Evolutionary conservation across 2,329 filamentous ascomycete species (phyloP), one percentile per base, ranked within the genome.

Genomic region (Aspergillus texensis): DNA sequence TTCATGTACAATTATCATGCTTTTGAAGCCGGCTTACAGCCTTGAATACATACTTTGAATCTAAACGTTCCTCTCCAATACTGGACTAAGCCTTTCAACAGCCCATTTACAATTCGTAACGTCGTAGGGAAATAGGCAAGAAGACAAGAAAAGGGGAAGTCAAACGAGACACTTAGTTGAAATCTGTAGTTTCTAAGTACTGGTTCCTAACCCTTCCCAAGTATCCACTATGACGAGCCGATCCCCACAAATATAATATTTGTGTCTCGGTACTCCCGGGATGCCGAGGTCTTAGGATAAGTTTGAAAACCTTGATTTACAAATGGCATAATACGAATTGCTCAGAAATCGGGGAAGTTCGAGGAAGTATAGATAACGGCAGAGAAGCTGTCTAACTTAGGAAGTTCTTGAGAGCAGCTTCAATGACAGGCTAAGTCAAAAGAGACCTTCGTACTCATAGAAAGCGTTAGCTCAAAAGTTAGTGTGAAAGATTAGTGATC

Each of bases 61-160:
- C 16, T n/a, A 10, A 30, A 19, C 16, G 6, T 30, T 4, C 19
- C 8, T 50, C 5, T 10, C 30, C 16, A n/a, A 2, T 19, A 50
- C 8, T 26, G 3, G 0, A 21, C 11, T 24, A 24, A 14, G 9
- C 4, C 10, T 12, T 24, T 21, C 24, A 5, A n/a, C 43, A 1
- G 0, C 1, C 6, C 12, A 6, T 36, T 36, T 6, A 12, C 1
- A 12, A 6, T 36, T 6, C 5, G 34, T 16, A 36, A 2, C 0
- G 5, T 36, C 5, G 16, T 41, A 19, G 16, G 9, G 16, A 9
- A n/a, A 2, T 8, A 8, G 19, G 6, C 19, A 10, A 41, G 5
- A 9, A 46, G 11, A 1, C 3, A 4, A 46, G n/a, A 6, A 46
- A 11, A 12, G 21, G n/a, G 10, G 4, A 4, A 19, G 9, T 6